Evolutionary conservation across 176 grass and related monocot genomes (phyloP), one percentile per base, ranked within the genome.

Genomic region (Oryza brachyantha): DNA sequence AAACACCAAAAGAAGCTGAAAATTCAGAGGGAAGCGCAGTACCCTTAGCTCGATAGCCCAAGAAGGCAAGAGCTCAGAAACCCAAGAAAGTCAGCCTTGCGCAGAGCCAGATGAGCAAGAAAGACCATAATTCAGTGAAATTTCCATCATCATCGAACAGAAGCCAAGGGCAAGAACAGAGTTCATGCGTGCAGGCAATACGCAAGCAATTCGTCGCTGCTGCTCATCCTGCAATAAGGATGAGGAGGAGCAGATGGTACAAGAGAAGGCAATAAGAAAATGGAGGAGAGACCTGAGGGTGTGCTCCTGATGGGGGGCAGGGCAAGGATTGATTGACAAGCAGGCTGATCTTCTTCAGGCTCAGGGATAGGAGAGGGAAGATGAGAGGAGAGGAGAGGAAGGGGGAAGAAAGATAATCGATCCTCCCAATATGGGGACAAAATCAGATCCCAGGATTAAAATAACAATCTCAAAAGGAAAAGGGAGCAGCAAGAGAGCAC

Each of bases 371-470:
- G 26, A 2, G 17, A 35, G 32, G 61, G 55, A 50, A 28, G 40
- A 29, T n/a, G 62, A 13, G 43, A 13, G 21, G 43, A 19, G 43
- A 45, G 22, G 66, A 77, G 82, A 81, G n/a, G n/a, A n/a, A n/a
- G n/a, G n/a, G n/a, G n/a, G 55, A 50, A 28, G 40, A n/a, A 72
- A 81, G 66, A 89, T 85, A 89, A 85, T 78, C 38, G 74, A 89
- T 85, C 83, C 78, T 89, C 78, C 87, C 78, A 81, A 81, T 85
- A 89, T 77, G 78, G 87, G 77, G 83, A 85, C 87, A 89, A 89
- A 89, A 89, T 85, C 73, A 72, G 87, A 85, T 89, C 83, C 87
- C 77, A 14, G 17, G 46, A 77, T 77, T 85, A 85, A 88, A 88
- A 84, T 84, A 84, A 69, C 81, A 80, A 88, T 72, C 71, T 72